phyloP scores from a whole-genome alignment of 73 alveolate genomes.

The Blepharisma japonicum region DNA sequence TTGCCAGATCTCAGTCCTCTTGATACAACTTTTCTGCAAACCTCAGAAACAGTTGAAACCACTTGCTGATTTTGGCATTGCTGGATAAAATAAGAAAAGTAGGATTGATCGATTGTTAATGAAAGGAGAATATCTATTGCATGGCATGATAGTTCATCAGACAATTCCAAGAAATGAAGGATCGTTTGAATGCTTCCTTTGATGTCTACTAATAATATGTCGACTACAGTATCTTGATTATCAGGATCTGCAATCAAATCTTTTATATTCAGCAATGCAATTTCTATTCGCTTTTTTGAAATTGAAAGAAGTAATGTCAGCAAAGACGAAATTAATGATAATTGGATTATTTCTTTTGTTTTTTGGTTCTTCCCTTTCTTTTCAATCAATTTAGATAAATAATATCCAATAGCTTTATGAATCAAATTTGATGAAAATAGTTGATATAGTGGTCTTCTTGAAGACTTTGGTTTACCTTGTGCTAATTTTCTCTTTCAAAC shows the following conservation, averaged over 20 bases:
- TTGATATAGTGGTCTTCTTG: slow-evolving; percentile 19
- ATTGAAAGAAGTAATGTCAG: neutral
- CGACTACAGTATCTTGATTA: neutral
- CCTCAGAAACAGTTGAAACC: neutral
- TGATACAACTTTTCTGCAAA: neutral
- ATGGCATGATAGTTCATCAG: neutral
- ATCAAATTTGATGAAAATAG: neutral
- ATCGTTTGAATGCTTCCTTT: neutral
- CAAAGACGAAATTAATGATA: neutral
- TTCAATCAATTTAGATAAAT: neutral
- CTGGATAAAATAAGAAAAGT: neutral
- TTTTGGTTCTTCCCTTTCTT: neutral
- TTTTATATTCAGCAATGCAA: neutral
- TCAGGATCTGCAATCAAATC: neutral
- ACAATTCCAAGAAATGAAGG: neutral
- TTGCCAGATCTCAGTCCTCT: neutral
- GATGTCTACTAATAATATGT: neutral
- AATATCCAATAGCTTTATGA: neutral
- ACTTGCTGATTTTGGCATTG: neutral
- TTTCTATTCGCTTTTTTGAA: neutral
- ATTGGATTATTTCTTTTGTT: neutral
- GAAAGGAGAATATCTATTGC: neutral
- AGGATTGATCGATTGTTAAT: neutral
- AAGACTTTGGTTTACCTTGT: neutral
- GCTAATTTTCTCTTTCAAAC: slow-evolving; percentile 13